phyloP scores from a whole-genome alignment of 179 eudicot genomes.

The Sideroxylon spinosum region DNA sequence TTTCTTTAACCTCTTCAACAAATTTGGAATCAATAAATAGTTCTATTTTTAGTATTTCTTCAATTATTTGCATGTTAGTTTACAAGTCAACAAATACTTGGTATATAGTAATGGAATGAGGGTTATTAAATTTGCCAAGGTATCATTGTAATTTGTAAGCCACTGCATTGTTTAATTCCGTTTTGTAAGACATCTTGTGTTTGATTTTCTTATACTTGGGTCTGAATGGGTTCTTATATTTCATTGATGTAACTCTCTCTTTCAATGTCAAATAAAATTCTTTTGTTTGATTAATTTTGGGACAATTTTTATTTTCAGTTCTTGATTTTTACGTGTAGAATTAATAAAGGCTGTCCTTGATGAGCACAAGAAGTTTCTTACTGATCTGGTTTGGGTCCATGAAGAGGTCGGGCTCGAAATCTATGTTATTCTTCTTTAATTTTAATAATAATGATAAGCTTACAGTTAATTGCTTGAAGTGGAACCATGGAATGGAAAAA shows the following conservation, averaged over 20 bases:
- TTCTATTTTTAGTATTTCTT: too few relatives aligned
- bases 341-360: constrained; percentile 73
- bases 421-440: neutral
- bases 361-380: constrained; percentile 85
- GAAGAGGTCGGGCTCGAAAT: constrained; percentile 59
- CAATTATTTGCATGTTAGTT: constrained; percentile 56
- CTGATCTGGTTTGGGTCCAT: constrained; percentile 84
- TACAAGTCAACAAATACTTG: constrained; percentile 86
- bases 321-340: constrained; percentile 33
- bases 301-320: neutral
- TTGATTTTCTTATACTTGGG: neutral
- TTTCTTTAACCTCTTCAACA: too few relatives aligned
- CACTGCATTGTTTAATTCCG: constrained; percentile 21
- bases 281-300: neutral
- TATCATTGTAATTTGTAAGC: constrained; percentile 29
- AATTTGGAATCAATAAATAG: neutral
- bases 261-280: neutral
- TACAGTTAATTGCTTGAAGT: neutral
- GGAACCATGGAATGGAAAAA: neutral
- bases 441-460: neutral
- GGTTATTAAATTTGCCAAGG: constrained; percentile 62
- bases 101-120: constrained; percentile 92
- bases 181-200: neutral
- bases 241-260: neutral
- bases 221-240: neutral